phyloP scores from a whole-genome alignment of 306 rosid genomes.

The Castanea crenata region DNA sequence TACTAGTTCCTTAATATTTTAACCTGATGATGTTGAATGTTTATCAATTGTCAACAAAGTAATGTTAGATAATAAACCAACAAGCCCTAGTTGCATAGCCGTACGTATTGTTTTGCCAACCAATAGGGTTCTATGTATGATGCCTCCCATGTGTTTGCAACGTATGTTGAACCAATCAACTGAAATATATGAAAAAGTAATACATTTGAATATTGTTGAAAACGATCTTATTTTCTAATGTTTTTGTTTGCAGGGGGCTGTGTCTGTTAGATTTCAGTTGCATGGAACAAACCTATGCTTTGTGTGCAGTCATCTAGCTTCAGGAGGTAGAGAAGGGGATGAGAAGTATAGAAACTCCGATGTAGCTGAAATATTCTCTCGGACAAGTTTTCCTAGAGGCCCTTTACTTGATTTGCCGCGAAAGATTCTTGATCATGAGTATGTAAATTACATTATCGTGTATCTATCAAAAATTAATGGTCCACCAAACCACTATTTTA shows the following conservation, averaged over 20 bases:
- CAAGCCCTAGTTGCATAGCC: too few species aligned
- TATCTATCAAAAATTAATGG: slow-evolving; percentile 18
- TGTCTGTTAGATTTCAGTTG: slow-evolving; percentile 71
- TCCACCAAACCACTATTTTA: slow-evolving; percentile 18
- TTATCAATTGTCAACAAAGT: too few species aligned
- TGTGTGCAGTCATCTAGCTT: slow-evolving; percentile 86
- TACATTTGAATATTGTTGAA: background rate
- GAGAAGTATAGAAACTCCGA: slow-evolving; percentile 69
- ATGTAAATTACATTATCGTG: slow-evolving; percentile 18
- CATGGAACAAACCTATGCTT: slow-evolving; percentile 85
- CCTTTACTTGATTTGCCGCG: slow-evolving; percentile 64
- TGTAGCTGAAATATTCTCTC: slow-evolving; percentile 61
- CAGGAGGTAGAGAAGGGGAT: slow-evolving; percentile 77
- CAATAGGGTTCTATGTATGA: too few species aligned
- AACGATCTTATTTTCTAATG: background rate
- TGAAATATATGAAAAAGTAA: background rate
- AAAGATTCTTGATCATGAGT: slow-evolving; percentile 81
- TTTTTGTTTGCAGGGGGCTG: slow-evolving; percentile 68
- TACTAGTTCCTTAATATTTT: background rate
- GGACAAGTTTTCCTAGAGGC: slow-evolving; percentile 72
- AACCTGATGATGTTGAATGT: too few species aligned
- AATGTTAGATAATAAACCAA: too few species aligned
- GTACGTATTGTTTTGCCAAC: too few species aligned
- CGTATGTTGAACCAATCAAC: too few species aligned
- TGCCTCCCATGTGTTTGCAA: too few species aligned